Base-by-base conservation (phyloP, 1,139 yeast genomes). In the Candida frijolesensis region DNA sequence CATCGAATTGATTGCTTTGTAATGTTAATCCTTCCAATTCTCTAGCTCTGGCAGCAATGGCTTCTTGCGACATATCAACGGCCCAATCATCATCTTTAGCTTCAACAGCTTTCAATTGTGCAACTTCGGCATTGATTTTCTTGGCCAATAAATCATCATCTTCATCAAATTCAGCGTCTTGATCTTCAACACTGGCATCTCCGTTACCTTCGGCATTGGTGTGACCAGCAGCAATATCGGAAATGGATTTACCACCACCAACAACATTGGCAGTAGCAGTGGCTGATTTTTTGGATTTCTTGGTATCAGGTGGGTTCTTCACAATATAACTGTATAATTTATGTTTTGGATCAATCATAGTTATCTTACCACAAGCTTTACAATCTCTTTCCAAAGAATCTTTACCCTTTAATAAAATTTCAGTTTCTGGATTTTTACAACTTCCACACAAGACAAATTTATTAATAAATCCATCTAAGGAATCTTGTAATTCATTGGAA, bases 371-470 rank as follows among this genome's bases (percentile, higher is more conserved):
- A 80, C 99, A 94, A 30, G 99, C 99, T 72, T 94, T 94, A 80
- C 99, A 94, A 70, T 94, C 98, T 72, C 94, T 85, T 63, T 86
- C 86, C 66, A 95, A 76, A 58, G 77, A 78, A 47, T 87, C 95
- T 61, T 86, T 89, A 63, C 86, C 88, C 60, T 88, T 84, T 63
- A 92, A 79, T 61, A 86, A 80, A 64, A 92, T 86, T 65, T 90
- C 97, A 38, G 99, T 94, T 74, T 94, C 99, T 33, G 99, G 99
- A 74, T 94, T 94, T 78, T 89, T 89, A 80, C 99, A 94, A 54
- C 90, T 82, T 33, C 89, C 94, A 81, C 99, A 94, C 51, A 94
- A 81, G 54, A 94, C 97, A 67, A 91, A 95, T 72, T 87, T 91
- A 74, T 78, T 79, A 74, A 94, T 94, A 73, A 95, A 94, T 3